Conservation (phyloP, 768 basidiomycete genomes). For the Tylopilus vinaceipallidus region DNA sequence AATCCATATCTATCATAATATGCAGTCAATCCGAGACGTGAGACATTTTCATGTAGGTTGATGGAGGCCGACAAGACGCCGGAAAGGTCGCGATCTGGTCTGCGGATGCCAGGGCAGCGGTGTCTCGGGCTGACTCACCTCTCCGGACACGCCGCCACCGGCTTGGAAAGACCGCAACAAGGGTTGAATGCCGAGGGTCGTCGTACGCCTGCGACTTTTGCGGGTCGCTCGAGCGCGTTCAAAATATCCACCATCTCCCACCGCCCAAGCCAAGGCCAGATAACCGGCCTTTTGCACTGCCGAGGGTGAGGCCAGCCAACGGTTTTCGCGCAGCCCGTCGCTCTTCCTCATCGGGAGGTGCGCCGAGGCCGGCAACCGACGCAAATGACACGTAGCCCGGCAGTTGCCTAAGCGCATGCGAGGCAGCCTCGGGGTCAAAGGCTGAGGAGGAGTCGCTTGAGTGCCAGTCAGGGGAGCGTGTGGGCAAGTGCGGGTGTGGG, state of each 20-base stretch:
- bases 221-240: neutral
- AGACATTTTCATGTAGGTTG: constrained; percentile 5
- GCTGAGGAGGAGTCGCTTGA: constrained; percentile 28
- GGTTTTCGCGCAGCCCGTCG: constrained; percentile 27
- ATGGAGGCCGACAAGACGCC: constrained; percentile 4
- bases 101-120: constrained; percentile 6
- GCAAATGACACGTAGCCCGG: constrained; percentile 70
- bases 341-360: constrained; percentile 49
- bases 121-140: constrained; percentile 25
- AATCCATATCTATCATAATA: constrained; percentile 22
- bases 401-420: constrained; percentile 52
- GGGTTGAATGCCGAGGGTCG: constrained; percentile 6
- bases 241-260: constrained; percentile 35
- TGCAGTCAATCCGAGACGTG: constrained; percentile 12
- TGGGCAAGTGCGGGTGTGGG: constrained; percentile 7
- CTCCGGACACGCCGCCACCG: constrained; percentile 6
- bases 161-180: constrained; percentile 4
- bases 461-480: constrained; percentile 13
- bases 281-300: constrained; percentile 17
- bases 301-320: constrained; percentile 13
- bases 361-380: constrained; percentile 63
- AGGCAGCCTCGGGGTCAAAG: constrained; percentile 65
- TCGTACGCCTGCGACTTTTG: constrained; percentile 7
- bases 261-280: constrained; percentile 27
- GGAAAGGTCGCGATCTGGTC: neutral